A percentile compares a stretch with the other conserved stretches of the same genome.
Conservation (phyloP, 1,139 yeast species). For the Kodamaea sp. region DNA sequence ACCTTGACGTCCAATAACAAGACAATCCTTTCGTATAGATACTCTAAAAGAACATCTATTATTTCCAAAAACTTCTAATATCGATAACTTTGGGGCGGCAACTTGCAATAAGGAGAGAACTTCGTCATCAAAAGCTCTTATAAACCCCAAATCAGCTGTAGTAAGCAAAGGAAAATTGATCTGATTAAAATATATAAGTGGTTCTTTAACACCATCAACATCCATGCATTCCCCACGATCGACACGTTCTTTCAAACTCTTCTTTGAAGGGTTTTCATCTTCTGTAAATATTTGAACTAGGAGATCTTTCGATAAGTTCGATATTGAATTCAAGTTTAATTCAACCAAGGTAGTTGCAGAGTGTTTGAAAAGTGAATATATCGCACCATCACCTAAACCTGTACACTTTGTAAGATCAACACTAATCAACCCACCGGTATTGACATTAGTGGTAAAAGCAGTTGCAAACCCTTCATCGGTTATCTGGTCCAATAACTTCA, state of each 20-base stretch:
- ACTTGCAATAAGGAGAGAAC: conserved; percentile 51
- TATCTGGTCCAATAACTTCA: conserved; percentile 54
- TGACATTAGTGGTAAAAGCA: conserved; percentile 46
- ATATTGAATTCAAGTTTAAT: conserved; percentile 67
- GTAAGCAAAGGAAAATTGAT: conserved; percentile 51
- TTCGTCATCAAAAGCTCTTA: conserved; percentile 66
- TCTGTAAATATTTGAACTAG: conserved; percentile 41
- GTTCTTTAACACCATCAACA: conserved; percentile 6
- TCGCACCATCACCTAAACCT: conserved; percentile 57
- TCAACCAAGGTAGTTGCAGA: conserved; percentile 65
- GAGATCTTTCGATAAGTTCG: conserved; percentile 50
- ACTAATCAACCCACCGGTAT: conserved; percentile 56
- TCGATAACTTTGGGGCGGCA: conserved; percentile 55
- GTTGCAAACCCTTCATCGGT: conserved; percentile 61
- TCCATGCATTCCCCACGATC: conserved; percentile 14
- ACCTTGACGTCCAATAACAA: conserved; percentile 74
- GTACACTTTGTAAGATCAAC: conserved; percentile 67
- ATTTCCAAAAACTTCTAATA: conserved; percentile 77
- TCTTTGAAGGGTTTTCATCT: conserved; percentile 31
- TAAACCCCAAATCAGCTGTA: conserved; percentile 70
- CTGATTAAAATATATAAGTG: conserved; percentile 14
- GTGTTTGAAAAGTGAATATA: conserved; percentile 59
- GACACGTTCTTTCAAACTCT: conserved; percentile 24
- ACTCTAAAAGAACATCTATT: conserved; percentile 64
- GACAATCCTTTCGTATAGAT: conserved; percentile 47